phyloP scores from a whole-genome alignment of 768 basidiomycete genomes.

The Phylloporus arenicola region DNA sequence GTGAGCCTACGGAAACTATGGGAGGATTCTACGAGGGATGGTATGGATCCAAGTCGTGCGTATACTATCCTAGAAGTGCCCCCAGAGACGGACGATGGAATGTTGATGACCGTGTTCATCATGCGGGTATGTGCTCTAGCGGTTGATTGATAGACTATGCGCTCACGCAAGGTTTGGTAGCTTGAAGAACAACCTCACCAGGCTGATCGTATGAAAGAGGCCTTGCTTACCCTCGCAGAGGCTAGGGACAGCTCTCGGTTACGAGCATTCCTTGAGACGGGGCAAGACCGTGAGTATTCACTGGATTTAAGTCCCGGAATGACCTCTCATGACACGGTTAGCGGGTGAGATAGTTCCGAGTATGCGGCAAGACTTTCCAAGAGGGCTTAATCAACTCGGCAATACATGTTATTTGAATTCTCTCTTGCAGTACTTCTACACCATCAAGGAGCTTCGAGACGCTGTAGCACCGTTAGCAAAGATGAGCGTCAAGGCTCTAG shows the following conservation, averaged over 20 bases:
- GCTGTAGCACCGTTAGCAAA: conserved; percentile 60
- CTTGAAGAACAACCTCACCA: conserved; percentile 67
- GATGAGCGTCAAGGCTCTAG: conserved; percentile 48
- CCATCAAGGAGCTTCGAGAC: conserved; percentile 84
- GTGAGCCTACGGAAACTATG: conserved; percentile 43
- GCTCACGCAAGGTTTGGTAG: conserved; percentile 33
- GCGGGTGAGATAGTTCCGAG: conserved; percentile 59
- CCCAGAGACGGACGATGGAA: conserved; percentile 67
- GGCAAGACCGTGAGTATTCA: conserved; percentile 66
- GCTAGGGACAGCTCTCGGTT: conserved; percentile 67
- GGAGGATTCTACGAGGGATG: conserved; percentile 48
- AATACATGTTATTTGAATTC: conserved; percentile 89
- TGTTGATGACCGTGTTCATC: conserved; percentile 65
- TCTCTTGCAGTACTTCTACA: conserved; percentile 83
- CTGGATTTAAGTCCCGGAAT: not conserved
- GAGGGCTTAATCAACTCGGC: conserved; percentile 83
- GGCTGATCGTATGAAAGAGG: conserved; percentile 65
- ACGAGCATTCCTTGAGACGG: conserved; percentile 57
- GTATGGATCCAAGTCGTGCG: conserved; percentile 66
- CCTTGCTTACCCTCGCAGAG: conserved; percentile 69
- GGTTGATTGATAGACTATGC: not conserved
- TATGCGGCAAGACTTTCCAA: conserved; percentile 63
- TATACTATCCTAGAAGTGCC: conserved; percentile 68
- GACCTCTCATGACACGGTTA: conserved; percentile 25
- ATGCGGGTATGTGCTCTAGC: conserved; percentile 51